These are phyloP conservation scores for Phytopythium oedochilum DNA, from an alignment of 352 stramenopile genomes.

Conservation along the genomic window DNA sequence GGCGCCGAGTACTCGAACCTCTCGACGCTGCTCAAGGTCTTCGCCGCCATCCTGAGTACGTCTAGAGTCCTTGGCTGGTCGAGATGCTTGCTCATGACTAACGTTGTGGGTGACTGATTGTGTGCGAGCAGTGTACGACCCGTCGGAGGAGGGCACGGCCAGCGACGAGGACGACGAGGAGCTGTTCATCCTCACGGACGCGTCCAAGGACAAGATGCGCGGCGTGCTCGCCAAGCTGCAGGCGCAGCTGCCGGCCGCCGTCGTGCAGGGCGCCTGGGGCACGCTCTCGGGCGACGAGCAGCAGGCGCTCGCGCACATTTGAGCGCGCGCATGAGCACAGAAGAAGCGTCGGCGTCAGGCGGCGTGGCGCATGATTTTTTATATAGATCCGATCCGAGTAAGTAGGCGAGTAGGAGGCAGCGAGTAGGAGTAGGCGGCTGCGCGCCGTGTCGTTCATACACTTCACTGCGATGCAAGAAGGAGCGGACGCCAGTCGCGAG, in stretches of 20 bases:
- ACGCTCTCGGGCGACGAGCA: slow-evolving; percentile 70
- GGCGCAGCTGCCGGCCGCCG: slow-evolving; percentile 45
- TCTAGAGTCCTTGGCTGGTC: not conserved
- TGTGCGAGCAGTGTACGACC: slow-evolving; percentile 46
- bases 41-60: slow-evolving; percentile 47
- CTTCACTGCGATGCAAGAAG: no score
- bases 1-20: slow-evolving; percentile 65
- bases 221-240: slow-evolving; percentile 62
- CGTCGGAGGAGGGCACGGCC: slow-evolving; percentile 44
- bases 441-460: no score
- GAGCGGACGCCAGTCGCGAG: no score
- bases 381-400: slow-evolving; percentile 3
- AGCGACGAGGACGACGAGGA: slow-evolving; percentile 62
- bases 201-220: slow-evolving; percentile 50
- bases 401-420: slow-evolving; percentile 2
- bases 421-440: slow-evolving; percentile 1
- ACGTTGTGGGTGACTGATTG: slow-evolving; percentile 9
- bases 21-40: slow-evolving; percentile 63
- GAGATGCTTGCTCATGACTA: slow-evolving; percentile 5
- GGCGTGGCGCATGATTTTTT: not conserved
- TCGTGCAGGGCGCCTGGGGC: slow-evolving; percentile 66
- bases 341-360: not conserved
- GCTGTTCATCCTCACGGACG: slow-evolving; percentile 63
- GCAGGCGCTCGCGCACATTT: slow-evolving; percentile 61
- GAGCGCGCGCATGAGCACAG: slow-evolving; percentile 6